phyloP scores from a whole-genome alignment of 2,329 filamentous ascomycete species.

The Pestalotiopsis fici region DNA sequence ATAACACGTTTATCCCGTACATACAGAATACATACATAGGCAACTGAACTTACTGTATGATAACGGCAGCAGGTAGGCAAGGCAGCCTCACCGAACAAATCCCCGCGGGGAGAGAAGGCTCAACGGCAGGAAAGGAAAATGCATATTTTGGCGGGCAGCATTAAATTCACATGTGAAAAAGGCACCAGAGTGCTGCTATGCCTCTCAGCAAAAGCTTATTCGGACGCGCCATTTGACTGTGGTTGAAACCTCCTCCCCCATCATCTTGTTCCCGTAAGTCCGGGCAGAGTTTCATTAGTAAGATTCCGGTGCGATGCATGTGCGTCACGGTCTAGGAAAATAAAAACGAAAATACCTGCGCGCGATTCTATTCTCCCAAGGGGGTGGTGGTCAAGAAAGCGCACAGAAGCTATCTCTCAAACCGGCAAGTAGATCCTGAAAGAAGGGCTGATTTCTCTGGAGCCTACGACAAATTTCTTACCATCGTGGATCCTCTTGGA shows the following conservation, averaged over 20 bases:
- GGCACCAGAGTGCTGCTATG: background rate
- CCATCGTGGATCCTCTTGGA: background rate
- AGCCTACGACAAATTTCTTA: background rate
- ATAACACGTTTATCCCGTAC: background rate
- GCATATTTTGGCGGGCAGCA: background rate
- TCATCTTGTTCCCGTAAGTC: background rate
- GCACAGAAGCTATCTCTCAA: background rate
- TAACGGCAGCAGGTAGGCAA: background rate
- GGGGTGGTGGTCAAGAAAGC: background rate
- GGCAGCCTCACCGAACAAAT: background rate
- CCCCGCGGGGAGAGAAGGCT: background rate
- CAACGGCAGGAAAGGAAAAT: background rate
- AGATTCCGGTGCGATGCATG: background rate
- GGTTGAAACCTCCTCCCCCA: background rate
- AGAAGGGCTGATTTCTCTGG: background rate
- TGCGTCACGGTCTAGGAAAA: background rate
- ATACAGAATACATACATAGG: background rate
- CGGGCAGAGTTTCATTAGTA: background rate
- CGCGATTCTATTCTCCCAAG: background rate
- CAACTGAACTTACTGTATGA: background rate
- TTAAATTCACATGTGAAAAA: background rate
- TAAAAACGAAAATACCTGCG: background rate
- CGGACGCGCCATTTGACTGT: background rate
- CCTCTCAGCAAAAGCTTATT: background rate
- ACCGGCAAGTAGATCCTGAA: slow-evolving; percentile 5